Conservation (phyloP, 441 rosid species). For the Breynia disticha region DNA sequence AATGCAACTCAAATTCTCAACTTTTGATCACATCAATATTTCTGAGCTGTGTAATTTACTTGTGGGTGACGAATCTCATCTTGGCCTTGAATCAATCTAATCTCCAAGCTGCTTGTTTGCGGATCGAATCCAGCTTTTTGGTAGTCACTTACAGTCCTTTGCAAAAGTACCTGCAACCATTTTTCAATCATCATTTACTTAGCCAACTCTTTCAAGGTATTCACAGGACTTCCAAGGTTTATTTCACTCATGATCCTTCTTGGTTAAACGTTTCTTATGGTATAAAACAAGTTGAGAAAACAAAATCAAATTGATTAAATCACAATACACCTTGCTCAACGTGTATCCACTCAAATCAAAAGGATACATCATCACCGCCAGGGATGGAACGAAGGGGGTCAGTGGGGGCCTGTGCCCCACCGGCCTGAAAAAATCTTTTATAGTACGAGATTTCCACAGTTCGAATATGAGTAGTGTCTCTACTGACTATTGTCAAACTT, state of each 20-base stretch:
- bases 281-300: no score
- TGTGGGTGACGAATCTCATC: conserved; percentile 76
- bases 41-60: conserved; percentile 55
- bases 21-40: conserved; percentile 24
- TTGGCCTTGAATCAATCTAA: conserved; percentile 88
- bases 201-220: not conserved
- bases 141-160: conserved; percentile 72
- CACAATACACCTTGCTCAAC: no score
- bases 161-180: conserved; percentile 59
- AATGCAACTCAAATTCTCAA: no score
- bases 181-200: not conserved
- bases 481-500: no score
- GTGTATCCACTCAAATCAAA: no score
- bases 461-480: no score
- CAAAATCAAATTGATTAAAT: no score
- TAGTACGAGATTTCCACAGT: no score
- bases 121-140: conserved; percentile 47
- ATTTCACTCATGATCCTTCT: not conserved
- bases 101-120: conserved; percentile 82
- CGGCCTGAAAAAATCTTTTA: no score
- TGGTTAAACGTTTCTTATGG: not conserved
- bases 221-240: not conserved
- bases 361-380: no score
- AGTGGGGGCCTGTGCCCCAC: no score
- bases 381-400: no score